These are phyloP conservation scores for Pythium angustatum DNA, from an alignment of 352 stramenopile genomes.

Conservation along the genomic window DNA sequence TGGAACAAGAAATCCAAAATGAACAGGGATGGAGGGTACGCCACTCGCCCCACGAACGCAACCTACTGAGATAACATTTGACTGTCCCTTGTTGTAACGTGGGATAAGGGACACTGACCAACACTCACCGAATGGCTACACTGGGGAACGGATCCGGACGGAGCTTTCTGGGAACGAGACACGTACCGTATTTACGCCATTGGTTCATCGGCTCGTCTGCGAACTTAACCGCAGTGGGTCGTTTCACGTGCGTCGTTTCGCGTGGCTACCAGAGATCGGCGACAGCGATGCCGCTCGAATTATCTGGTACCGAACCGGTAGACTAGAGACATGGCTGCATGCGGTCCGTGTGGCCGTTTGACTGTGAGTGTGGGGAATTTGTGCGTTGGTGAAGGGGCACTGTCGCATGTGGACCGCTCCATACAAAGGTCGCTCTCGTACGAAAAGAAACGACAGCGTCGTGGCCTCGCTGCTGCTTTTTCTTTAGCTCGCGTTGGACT, in stretches of 20 bases:
- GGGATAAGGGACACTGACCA: background rate
- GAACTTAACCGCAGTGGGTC: conserved; percentile 2
- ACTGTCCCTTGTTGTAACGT: too few relatives aligned
- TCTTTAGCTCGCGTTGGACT: conserved; percentile 20
- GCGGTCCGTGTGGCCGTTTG: too few relatives aligned
- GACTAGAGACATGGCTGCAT: conserved; percentile 2
- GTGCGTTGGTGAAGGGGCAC: background rate
- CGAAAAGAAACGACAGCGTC: conserved; percentile 3
- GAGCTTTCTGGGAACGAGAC: conserved; percentile 8
- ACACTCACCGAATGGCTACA: conserved; percentile 25
- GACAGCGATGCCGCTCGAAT: background rate
- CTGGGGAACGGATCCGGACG: background rate
- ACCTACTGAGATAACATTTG: conserved; percentile 8
- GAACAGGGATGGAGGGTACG: background rate
- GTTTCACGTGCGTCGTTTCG: conserved; percentile 8
- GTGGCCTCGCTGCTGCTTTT: conserved; percentile 3
- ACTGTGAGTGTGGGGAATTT: background rate
- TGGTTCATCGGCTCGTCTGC: background rate
- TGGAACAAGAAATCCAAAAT: conserved; percentile 4
- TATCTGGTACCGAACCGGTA: background rate
- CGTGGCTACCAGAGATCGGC: background rate
- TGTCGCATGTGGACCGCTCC: background rate
- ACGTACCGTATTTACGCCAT: background rate
- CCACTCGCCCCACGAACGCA: background rate
- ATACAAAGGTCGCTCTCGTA: background rate